Conservation (phyloP, 306 rosid genomes). For the Fragaria iinumae region DNA sequence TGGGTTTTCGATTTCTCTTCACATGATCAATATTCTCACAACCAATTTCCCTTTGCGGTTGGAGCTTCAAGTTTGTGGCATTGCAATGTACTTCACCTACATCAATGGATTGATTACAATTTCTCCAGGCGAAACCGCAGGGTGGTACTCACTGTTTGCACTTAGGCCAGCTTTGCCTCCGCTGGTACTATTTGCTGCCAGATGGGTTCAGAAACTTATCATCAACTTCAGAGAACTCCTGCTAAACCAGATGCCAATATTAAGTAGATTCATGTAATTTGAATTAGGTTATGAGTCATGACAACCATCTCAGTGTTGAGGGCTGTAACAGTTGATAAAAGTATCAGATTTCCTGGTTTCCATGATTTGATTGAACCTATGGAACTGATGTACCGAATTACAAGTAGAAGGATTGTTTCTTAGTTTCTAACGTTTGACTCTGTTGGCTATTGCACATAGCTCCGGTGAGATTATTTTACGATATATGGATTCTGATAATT, state of each 20-base stretch:
- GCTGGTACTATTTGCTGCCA: background rate
- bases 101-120: conserved; percentile 4
- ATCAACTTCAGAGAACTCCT: background rate
- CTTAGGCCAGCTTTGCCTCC: background rate
- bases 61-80: background rate
- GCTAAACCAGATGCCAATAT: background rate
- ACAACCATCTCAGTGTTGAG: background rate
- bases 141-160: background rate
- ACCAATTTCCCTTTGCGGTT: conserved; percentile 6
- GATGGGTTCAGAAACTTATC: background rate
- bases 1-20: conserved; percentile 25
- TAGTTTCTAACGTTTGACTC: background rate
- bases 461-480: background rate
- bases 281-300: background rate
- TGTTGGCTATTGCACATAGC: background rate
- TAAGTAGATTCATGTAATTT: background rate
- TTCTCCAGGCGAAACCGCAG: background rate
- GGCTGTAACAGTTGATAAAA: background rate
- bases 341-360: background rate
- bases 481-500: background rate
- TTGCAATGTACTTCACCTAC: background rate
- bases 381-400: background rate
- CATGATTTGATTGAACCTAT: background rate
- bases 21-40: background rate
- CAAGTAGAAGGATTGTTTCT: background rate